Evolutionary conservation across 768 basidiomycete species (phyloP).

Genomic region (Amanita rubescens): DNA sequence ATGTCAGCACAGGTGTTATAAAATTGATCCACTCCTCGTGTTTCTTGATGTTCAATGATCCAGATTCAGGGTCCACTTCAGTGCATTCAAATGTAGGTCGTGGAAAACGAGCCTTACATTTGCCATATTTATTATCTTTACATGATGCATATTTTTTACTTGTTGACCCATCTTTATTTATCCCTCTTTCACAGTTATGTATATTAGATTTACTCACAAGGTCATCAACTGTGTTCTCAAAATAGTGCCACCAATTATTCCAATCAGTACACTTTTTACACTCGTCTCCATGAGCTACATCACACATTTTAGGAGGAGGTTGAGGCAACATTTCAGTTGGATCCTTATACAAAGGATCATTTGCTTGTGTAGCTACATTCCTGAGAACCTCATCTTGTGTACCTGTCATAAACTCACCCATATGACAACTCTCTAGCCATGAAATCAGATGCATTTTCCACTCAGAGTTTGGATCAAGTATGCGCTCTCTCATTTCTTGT

Average conservation of each 20-base stretch:
- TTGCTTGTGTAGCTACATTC: neutral
- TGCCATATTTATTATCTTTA: constrained; percentile 17
- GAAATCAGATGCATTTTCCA: constrained; percentile 15
- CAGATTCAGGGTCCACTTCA: constrained; percentile 17
- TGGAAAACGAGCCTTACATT: constrained; percentile 29
- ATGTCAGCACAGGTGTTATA: too few species aligned
- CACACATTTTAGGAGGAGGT: too few species aligned
- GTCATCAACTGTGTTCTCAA: constrained; percentile 18
- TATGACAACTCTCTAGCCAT: constrained; percentile 18
- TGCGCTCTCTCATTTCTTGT: constrained; percentile 22
- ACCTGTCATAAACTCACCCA: constrained; percentile 20
- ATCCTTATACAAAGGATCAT: too few species aligned
- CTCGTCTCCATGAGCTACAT: too few species aligned
- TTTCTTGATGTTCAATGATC: constrained; percentile 18
- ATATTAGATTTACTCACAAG: constrained; percentile 21
- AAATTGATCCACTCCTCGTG: constrained; percentile 23
- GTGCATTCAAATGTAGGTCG: constrained; percentile 14
- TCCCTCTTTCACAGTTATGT: constrained; percentile 18
- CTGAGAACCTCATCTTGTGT: constrained; percentile 17
- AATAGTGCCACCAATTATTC: constrained; percentile 17
- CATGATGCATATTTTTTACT: constrained; percentile 5
- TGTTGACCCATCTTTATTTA: constrained; percentile 12
- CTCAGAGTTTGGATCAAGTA: constrained; percentile 16
- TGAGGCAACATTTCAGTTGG: too few species aligned
- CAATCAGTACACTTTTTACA: too few species aligned